A percentile compares a stretch with the other conserved stretches of the same genome.
Conservation (phyloP, 371 early-diverging fungal species). For the Umbelopsis sp. region DNA sequence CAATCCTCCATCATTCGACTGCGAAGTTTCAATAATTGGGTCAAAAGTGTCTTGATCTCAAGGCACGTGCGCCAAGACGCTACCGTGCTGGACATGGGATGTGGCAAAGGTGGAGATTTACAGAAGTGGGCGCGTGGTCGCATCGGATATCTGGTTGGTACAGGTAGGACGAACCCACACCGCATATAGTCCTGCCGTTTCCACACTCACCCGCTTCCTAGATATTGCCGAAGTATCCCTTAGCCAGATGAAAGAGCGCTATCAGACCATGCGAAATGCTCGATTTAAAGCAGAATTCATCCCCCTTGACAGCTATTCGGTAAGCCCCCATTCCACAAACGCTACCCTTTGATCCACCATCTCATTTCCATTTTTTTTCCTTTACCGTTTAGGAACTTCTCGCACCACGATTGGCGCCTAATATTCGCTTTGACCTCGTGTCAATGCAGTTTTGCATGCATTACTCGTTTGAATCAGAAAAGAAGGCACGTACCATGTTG, state of each 20-base stretch:
- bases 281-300: conserved; percentile 76
- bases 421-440: conserved; percentile 81
- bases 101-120: conserved; percentile 99
- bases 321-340: conserved; percentile 25
- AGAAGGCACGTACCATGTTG: conserved; percentile 79
- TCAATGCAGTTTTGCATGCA: conserved; percentile 98
- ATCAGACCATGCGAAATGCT: conserved; percentile 53
- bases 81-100: conserved; percentile 92
- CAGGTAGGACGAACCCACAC: conserved; percentile 41
- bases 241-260: conserved; percentile 86
- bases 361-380: neutral
- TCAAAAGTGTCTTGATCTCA: conserved; percentile 87
- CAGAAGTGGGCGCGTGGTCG: conserved; percentile 85
- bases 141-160: conserved; percentile 76
- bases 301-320: conserved; percentile 82
- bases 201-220: conserved; percentile 22
- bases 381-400: conserved; percentile 48
- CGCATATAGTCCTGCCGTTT: no score
- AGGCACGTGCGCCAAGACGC: conserved; percentile 57
- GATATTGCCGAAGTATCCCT: conserved; percentile 96
- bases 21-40: conserved; percentile 96
- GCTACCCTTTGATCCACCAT: no score
- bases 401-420: conserved; percentile 54
- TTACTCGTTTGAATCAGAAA: conserved; percentile 94
- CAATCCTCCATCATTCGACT: conserved; percentile 86